phyloP scores from a whole-genome alignment of 768 basidiomycete species.

The Dictyophora rubrovolvata region DNA sequence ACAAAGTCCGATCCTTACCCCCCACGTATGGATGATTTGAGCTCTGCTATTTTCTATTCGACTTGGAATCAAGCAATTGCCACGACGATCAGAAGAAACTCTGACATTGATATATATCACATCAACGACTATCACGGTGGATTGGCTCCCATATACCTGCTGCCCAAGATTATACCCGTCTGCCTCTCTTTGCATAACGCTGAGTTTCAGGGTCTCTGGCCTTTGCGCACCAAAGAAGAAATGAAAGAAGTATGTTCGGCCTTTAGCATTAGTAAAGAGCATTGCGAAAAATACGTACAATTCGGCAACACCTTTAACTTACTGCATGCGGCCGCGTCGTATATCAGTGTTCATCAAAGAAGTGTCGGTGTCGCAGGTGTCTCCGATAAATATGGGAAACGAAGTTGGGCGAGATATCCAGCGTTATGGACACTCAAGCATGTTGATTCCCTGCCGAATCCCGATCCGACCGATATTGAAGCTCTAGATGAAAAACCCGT shows the following conservation, averaged over 20 bases:
- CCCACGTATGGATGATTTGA: conserved; percentile 93
- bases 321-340: conserved; percentile 86
- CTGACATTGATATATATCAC: conserved; percentile 89
- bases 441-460: conserved; percentile 91
- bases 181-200: conserved; percentile 94
- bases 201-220: conserved; percentile 96
- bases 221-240: conserved; percentile 91
- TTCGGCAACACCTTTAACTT: conserved; percentile 98
- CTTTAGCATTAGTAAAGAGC: conserved; percentile 93
- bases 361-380: conserved; percentile 91
- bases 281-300: conserved; percentile 94
- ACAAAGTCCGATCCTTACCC: conserved; percentile 95
- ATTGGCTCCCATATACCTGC: conserved; percentile 80
- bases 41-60: conserved; percentile 95
- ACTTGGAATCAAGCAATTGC: conserved; percentile 98
- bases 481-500: conserved; percentile 76
- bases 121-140: conserved; percentile 94
- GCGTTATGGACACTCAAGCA: conserved; percentile 94
- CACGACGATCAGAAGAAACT: conserved; percentile 75
- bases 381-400: conserved; percentile 96
- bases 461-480: conserved; percentile 90
- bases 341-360: conserved; percentile 89
- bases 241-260: conserved; percentile 98
- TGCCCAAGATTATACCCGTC: conserved; percentile 83
- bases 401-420: conserved; percentile 93